A percentile compares a stretch with the other conserved stretches of the same genome.
Conservation (phyloP, 495 filamentous ascomycete genomes). For the Patellaria atrata region DNA sequence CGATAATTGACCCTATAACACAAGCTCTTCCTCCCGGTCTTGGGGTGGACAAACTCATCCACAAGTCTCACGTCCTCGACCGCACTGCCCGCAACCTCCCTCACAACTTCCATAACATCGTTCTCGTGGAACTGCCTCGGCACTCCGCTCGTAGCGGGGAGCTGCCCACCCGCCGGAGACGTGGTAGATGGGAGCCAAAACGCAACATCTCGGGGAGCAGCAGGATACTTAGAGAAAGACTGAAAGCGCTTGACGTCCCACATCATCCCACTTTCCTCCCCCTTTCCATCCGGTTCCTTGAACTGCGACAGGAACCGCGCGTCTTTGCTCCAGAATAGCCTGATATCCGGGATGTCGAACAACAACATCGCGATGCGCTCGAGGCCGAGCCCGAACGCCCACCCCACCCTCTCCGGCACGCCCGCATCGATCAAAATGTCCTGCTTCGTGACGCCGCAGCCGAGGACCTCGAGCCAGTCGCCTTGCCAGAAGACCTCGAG, state of each 20-base stretch:
- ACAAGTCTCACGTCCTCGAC: constrained; percentile 75
- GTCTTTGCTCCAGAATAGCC: constrained; percentile 92
- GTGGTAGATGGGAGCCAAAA: constrained; percentile 58
- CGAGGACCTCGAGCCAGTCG: constrained; percentile 88
- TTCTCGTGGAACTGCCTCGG: constrained; percentile 67
- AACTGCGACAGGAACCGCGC: constrained; percentile 74
- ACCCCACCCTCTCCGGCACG: constrained; percentile 62
- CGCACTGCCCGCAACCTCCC: constrained; percentile 60
- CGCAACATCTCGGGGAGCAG: constrained; percentile 77
- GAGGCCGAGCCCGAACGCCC: constrained; percentile 90
- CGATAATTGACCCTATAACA: constrained; percentile 91
- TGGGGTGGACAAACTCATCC: constrained; percentile 84
- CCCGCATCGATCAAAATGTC: constrained; percentile 61
- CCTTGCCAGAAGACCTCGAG: constrained; percentile 90
- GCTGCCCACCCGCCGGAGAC: constrained; percentile 7
- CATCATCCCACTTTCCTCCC: constrained; percentile 20
- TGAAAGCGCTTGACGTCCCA: constrained; percentile 48
- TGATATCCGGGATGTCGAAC: constrained; percentile 88
- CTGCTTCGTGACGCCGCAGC: constrained; percentile 84
- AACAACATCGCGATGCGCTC: constrained; percentile 94
- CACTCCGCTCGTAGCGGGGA: not conserved
- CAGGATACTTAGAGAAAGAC: constrained; percentile 80
- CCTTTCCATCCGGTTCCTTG: constrained; percentile 32
- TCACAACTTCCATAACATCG: constrained; percentile 89
- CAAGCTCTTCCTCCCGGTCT: constrained; percentile 63